A percentile compares a stretch with the other conserved stretches of the same genome.
Conservation (phyloP, 805 yeast genomes). For the Cyberlindnera suaveolens region DNA sequence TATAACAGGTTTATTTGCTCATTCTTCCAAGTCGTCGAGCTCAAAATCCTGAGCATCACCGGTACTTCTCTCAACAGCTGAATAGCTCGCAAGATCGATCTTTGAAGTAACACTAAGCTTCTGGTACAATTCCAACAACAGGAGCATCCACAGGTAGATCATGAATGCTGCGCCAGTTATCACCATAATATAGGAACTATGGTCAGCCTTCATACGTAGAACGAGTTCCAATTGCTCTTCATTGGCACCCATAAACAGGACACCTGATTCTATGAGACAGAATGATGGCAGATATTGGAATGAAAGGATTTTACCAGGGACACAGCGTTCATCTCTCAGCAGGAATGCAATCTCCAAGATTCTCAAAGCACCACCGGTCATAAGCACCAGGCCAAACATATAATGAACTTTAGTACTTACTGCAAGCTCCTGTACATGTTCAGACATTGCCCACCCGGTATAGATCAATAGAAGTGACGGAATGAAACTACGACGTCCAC, state of each 20-base stretch:
- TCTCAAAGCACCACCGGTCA: constrained; percentile 71
- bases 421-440: constrained; percentile 69
- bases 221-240: constrained; percentile 81
- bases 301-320: constrained; percentile 43
- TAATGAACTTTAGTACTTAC: constrained; percentile 85
- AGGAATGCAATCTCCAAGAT: constrained; percentile 76
- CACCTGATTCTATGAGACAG: constrained; percentile 70
- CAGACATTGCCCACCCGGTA: constrained; percentile 94
- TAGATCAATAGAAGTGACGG: constrained; percentile 79
- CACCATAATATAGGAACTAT: constrained; percentile 72
- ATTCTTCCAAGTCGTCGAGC: constrained; percentile 1
- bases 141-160: constrained; percentile 58
- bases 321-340: constrained; percentile 51
- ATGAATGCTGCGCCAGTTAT: constrained; percentile 69
- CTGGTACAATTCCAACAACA: constrained; percentile 55
- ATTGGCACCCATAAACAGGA: constrained; percentile 85
- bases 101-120: constrained; percentile 22
- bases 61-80: constrained; percentile 7
- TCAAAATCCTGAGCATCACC: not conserved
- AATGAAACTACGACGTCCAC: constrained; percentile 61
- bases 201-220: constrained; percentile 72
- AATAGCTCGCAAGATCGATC: constrained; percentile 8
- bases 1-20: not conserved
- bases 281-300: constrained; percentile 89
- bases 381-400: constrained; percentile 76